Evolutionary conservation across 371 early-diverging fungal species (phyloP).

Genomic region (Syncephalastrum monosporum): DNA sequence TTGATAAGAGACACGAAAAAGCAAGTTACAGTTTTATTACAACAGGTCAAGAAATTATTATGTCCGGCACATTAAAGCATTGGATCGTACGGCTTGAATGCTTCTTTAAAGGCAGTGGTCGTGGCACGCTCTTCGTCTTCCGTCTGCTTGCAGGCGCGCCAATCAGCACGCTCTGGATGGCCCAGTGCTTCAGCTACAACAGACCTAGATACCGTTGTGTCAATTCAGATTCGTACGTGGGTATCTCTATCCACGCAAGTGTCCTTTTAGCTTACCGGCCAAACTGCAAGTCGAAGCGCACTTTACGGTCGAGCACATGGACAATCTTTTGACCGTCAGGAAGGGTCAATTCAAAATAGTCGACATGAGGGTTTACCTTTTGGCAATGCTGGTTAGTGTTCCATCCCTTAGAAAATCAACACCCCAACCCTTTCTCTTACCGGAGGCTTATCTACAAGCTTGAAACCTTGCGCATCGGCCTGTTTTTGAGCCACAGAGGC

Average conservation of each 20-base stretch:
- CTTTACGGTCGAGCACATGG: conserved; percentile 42
- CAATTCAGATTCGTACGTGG: conserved; percentile 1
- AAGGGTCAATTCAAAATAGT: conserved; percentile 68
- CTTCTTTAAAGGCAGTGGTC: conserved; percentile 49
- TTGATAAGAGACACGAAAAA: no score
- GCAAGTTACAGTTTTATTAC: no score
- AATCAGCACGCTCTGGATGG: conserved; percentile 64
- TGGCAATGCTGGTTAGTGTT: not conserved
- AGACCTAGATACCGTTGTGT: conserved; percentile 32
- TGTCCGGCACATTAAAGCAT: no score
- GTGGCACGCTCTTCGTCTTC: conserved; percentile 63
- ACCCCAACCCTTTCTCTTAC: conserved; percentile 22
- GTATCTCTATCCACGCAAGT: not conserved
- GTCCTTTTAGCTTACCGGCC: conserved; percentile 49
- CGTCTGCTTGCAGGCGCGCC: conserved; percentile 66
- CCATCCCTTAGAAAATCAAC: conserved; percentile 1
- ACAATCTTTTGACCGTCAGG: conserved; percentile 51
- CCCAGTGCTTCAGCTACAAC: conserved; percentile 63
- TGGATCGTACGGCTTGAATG: conserved; percentile 58
- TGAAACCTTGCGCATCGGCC: conserved; percentile 33
- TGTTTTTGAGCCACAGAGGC: conserved; percentile 34
- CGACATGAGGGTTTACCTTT: conserved; percentile 31
- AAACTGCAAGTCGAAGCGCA: conserved; percentile 68
- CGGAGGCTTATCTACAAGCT: conserved; percentile 42
- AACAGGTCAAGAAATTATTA: no score